Evolutionary conservation across 2,329 filamentous ascomycete species (phyloP).

Genomic region (Boeremia exigua): DNA sequence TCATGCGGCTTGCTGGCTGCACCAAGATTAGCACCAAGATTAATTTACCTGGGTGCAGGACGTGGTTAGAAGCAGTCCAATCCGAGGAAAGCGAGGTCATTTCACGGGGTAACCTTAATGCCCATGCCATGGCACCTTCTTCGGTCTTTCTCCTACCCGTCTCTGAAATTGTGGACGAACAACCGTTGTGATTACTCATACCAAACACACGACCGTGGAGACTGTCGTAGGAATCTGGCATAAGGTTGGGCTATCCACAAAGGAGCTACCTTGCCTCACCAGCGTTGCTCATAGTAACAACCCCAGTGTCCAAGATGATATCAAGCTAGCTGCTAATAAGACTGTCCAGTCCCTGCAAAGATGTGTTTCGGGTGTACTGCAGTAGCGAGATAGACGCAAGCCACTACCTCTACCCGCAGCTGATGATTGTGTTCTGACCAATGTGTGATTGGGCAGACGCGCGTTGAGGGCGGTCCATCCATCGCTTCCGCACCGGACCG

Average conservation of each 20-base stretch:
- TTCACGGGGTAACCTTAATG: not conserved
- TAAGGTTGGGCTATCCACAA: not conserved
- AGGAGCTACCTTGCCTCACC: not conserved
- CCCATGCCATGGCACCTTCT: not conserved
- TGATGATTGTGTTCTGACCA: not conserved
- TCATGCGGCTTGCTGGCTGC: too few relatives aligned
- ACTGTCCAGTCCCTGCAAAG: not conserved
- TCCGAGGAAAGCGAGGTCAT: slow-evolving; percentile 8
- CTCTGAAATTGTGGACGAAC: not conserved
- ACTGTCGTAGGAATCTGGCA: not conserved
- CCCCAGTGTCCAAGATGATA: not conserved
- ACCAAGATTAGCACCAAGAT: too few relatives aligned
- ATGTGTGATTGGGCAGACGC: slow-evolving; percentile 8
- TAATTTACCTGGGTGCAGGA: too few relatives aligned
- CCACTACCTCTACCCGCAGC: not conserved
- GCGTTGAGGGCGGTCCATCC: not conserved
- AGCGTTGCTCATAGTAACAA: not conserved
- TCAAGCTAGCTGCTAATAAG: slow-evolving; percentile 1
- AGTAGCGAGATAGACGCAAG: slow-evolving; percentile 4
- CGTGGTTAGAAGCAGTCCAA: not conserved
- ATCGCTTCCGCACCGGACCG: slow-evolving; percentile 1
- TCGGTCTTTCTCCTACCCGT: not conserved
- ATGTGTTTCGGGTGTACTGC: slow-evolving; percentile 3
- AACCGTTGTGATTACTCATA: not conserved
- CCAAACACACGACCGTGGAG: not conserved